Conservation (phyloP, 129 eudicot genomes). For the Tanacetum coccineum region DNA sequence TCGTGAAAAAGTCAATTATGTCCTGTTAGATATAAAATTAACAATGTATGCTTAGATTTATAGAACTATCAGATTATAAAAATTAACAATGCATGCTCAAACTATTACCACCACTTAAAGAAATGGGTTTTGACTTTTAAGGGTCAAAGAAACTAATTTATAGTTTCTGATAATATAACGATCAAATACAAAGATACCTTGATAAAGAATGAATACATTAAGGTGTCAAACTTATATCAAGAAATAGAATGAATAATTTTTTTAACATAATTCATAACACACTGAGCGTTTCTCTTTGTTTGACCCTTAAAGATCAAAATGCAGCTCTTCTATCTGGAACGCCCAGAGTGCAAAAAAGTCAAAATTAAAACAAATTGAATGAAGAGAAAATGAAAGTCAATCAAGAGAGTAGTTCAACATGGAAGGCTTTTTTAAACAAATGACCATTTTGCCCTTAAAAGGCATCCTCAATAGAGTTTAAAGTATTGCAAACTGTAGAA, state of each 20-base stretch:
- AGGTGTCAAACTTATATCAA: neutral
- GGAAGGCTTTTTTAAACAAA: no score
- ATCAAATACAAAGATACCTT: neutral
- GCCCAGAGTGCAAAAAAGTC: no score
- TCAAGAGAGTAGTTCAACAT: no score
- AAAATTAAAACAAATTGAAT: no score
- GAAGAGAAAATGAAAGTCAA: no score
- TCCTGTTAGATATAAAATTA: constrained; percentile 9
- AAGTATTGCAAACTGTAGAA: no score
- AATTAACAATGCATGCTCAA: neutral
- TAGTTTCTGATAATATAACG: neutral
- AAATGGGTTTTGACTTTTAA: neutral
- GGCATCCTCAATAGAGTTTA: no score
- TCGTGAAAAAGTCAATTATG: constrained; percentile 6
- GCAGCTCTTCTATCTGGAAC: neutral
- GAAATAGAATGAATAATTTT: neutral
- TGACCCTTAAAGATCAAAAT: neutral
- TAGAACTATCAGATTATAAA: neutral
- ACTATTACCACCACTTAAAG: neutral
- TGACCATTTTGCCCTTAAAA: no score
- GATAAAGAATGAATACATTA: neutral
- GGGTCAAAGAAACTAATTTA: neutral
- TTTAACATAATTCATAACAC: neutral
- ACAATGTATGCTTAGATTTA: neutral
- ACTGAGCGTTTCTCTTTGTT: neutral